Conservation (phyloP, 2,329 filamentous ascomycete species). For the Aulographum hederae region DNA sequence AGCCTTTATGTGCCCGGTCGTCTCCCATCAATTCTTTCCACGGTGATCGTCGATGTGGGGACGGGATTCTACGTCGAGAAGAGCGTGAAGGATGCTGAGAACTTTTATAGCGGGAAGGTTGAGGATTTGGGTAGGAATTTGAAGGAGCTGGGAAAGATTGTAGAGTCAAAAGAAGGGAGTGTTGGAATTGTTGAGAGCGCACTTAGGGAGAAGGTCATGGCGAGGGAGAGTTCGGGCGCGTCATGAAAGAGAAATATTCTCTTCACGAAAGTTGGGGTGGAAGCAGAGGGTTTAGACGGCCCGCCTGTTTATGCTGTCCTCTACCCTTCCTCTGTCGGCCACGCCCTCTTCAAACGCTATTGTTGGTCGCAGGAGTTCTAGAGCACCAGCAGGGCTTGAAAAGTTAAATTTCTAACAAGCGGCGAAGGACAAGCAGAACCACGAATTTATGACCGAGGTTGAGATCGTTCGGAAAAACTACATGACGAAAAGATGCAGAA, state of each 20-base stretch:
- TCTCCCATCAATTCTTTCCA: constrained; percentile 52
- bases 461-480: no score
- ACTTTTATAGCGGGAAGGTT: constrained; percentile 51
- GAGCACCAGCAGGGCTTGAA: no score
- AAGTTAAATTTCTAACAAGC: no score
- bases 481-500: no score
- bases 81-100: constrained; percentile 39
- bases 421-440: no score
- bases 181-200: constrained; percentile 79
- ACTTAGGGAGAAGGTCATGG: constrained; percentile 16
- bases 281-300: not conserved
- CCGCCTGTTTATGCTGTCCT: no score
- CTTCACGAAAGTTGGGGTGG: not conserved
- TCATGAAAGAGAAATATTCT: not conserved
- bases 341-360: no score
- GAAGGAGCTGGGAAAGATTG: constrained; percentile 48
- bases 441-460: no score
- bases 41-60: constrained; percentile 78
- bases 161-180: constrained; percentile 65
- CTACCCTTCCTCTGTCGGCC: no score
- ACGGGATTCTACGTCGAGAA: constrained; percentile 95
- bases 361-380: no score
- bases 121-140: constrained; percentile 46
- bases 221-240: not conserved
- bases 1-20: constrained; percentile 85